A percentile compares a stretch with the other conserved stretches of the same genome.
Conservation (phyloP, 2,329 filamentous ascomycete species). For the Lomentospora prolificans region DNA sequence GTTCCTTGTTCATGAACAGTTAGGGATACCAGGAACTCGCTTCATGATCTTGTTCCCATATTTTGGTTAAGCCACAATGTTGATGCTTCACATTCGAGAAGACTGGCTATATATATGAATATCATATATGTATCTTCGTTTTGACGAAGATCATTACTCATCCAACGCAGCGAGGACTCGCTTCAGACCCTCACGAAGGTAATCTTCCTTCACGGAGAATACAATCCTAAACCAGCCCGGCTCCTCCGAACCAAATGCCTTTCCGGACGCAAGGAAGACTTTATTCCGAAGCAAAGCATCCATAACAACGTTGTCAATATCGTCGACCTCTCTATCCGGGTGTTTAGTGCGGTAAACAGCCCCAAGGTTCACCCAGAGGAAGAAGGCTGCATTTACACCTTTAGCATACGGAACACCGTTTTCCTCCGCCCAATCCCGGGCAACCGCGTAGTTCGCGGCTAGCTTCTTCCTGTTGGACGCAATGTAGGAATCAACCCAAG, state of each 20-base stretch:
- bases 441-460: constrained; percentile 26
- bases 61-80: too few species aligned
- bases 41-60: too few species aligned
- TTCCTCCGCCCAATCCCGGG: constrained; percentile 24
- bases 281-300: constrained; percentile 19
- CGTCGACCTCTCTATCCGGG: constrained; percentile 9
- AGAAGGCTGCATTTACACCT: constrained; percentile 43
- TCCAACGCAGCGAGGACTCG: background rate
- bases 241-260: constrained; percentile 26
- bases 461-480: constrained; percentile 30
- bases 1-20: background rate
- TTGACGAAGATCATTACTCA: background rate
- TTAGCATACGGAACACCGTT: constrained; percentile 33
- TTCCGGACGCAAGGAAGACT: constrained; percentile 26
- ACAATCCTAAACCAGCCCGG: constrained; percentile 29
- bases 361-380: constrained; percentile 42
- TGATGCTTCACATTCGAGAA: too few species aligned
- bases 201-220: constrained; percentile 22
- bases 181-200: constrained; percentile 19
- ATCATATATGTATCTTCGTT: too few species aligned
- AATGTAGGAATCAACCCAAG: constrained; percentile 34
- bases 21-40: too few species aligned
- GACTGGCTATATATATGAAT: too few species aligned
- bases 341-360: constrained; percentile 17
- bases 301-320: constrained; percentile 19